These are phyloP conservation scores for Cladobotryum protrusum DNA, from an alignment of 2,329 filamentous ascomycete genomes.

Conservation along the genomic window DNA sequence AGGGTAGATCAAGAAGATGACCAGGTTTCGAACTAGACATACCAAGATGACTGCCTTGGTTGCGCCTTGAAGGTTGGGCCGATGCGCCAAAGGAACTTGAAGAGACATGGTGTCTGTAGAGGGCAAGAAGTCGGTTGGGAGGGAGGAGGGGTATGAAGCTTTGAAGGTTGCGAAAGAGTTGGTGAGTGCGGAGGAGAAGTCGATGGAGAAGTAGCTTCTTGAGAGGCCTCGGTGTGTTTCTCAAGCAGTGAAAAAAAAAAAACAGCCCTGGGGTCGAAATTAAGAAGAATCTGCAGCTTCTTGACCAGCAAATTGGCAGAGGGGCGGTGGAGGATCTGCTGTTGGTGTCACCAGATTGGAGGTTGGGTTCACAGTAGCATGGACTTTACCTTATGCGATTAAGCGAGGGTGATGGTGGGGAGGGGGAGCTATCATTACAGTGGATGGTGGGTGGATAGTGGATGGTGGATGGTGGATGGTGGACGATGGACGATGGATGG, in stretches of 20 bases:
- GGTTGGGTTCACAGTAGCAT: not conserved
- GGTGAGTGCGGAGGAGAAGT: not conserved
- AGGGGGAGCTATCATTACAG: no score
- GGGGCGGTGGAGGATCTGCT: conserved; percentile 8
- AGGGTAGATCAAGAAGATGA: not conserved
- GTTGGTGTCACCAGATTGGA: not conserved
- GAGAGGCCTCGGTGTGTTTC: not conserved
- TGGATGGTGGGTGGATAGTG: no score
- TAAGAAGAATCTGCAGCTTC: not conserved
- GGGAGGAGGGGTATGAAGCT: not conserved
- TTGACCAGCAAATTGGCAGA: conserved; percentile 8
- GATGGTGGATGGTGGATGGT: not conserved
- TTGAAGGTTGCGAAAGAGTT: not conserved
- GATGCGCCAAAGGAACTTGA: conserved; percentile 49
- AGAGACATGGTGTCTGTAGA: conserved; percentile 37
- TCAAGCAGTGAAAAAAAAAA: not conserved
- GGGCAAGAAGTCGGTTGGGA: conserved; percentile 4
- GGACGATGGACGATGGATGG: no score
- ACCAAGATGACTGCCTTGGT: conserved; percentile 96
- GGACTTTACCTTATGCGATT: conserved; percentile 16
- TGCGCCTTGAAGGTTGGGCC: conserved; percentile 46
- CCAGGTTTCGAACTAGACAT: conserved; percentile 18
- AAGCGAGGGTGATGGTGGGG: conserved; percentile 10
- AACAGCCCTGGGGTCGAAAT: not conserved
- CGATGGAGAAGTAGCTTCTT: not conserved